phyloP scores from a whole-genome alignment of 805 yeast genomes.

The Diddensiella santjacobensis region DNA sequence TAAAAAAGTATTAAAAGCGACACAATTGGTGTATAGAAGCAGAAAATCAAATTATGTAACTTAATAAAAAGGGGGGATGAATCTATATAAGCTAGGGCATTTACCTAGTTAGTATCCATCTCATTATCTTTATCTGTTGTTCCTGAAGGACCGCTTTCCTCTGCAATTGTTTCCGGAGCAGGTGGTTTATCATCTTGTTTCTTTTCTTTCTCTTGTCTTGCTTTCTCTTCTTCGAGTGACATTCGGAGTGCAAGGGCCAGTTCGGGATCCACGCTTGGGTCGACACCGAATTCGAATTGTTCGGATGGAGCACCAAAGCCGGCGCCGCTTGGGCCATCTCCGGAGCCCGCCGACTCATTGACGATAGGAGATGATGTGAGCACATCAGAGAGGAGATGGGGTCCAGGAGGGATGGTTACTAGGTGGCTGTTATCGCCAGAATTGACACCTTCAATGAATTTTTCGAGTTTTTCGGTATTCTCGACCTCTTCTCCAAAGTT shows the following conservation, averaged over 20 bases:
- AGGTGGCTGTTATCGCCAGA: constrained; percentile 62
- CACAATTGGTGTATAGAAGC: constrained; percentile 2
- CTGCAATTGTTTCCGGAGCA: constrained; percentile 9
- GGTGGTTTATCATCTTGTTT: constrained; percentile 7
- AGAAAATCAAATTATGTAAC: constrained; percentile 3
- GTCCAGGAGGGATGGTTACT: constrained; percentile 84
- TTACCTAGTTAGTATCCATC: constrained; percentile 7
- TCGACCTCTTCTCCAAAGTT: constrained; percentile 85
- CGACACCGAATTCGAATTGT: constrained; percentile 62
- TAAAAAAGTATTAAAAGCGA: constrained; percentile 8
- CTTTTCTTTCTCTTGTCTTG: constrained; percentile 70
- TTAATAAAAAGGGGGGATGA: too few species aligned
- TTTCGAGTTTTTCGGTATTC: constrained; percentile 75
- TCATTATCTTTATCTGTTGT: constrained; percentile 9
- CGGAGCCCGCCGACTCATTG: constrained; percentile 46
- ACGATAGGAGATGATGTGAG: constrained; percentile 74
- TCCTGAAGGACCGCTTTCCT: constrained; percentile 7
- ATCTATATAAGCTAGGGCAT: too few species aligned
- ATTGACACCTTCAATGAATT: constrained; percentile 69
- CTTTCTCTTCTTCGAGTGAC: constrained; percentile 91
- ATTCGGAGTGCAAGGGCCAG: constrained; percentile 91
- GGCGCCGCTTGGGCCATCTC: constrained; percentile 37
- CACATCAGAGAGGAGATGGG: constrained; percentile 76
- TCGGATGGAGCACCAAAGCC: constrained; percentile 34
- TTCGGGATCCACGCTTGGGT: constrained; percentile 94